Percentiles rank a stretch among this genome's conserved stretches.
Conservation (phyloP, 768 basidiomycete genomes). For the Neoboletus brunneissimus region DNA sequence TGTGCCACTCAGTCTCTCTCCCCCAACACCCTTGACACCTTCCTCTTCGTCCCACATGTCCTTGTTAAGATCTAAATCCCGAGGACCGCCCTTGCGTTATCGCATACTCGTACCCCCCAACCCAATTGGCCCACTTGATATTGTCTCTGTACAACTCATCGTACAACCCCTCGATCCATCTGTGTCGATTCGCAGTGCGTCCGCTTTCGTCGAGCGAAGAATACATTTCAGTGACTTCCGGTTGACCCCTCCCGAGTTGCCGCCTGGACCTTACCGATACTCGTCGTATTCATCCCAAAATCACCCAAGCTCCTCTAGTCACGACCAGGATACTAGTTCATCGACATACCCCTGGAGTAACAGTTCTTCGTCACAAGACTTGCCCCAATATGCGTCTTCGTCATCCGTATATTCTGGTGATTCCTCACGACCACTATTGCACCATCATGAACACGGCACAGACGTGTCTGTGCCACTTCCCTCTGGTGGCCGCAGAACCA, state of each 20-base stretch:
- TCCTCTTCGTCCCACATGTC: constrained; percentile 38
- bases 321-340: constrained; percentile 19
- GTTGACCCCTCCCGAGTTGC: constrained; percentile 20
- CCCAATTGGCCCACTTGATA: constrained; percentile 70
- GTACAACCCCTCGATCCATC: constrained; percentile 58
- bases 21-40: constrained; percentile 35
- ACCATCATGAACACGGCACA: constrained; percentile 11
- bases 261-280: constrained; percentile 17
- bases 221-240: constrained; percentile 54
- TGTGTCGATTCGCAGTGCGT: constrained; percentile 59
- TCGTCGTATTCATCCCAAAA: constrained; percentile 19
- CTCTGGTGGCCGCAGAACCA: constrained; percentile 33
- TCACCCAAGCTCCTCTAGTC: constrained; percentile 31
- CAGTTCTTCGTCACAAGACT: constrained; percentile 21
- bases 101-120: constrained; percentile 50
- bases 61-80: constrained; percentile 50
- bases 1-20: constrained; percentile 43
- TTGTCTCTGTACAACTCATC: constrained; percentile 62
- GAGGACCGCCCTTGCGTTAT: constrained; percentile 59
- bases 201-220: constrained; percentile 67
- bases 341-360: constrained; percentile 3
- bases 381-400: constrained; percentile 18
- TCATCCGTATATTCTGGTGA: constrained; percentile 24
- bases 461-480: constrained; percentile 13
- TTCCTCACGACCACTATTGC: constrained; percentile 28